These are phyloP conservation scores for Diaporthe batatas DNA, from an alignment of 2,329 filamentous ascomycete genomes.

Conservation along the genomic window DNA sequence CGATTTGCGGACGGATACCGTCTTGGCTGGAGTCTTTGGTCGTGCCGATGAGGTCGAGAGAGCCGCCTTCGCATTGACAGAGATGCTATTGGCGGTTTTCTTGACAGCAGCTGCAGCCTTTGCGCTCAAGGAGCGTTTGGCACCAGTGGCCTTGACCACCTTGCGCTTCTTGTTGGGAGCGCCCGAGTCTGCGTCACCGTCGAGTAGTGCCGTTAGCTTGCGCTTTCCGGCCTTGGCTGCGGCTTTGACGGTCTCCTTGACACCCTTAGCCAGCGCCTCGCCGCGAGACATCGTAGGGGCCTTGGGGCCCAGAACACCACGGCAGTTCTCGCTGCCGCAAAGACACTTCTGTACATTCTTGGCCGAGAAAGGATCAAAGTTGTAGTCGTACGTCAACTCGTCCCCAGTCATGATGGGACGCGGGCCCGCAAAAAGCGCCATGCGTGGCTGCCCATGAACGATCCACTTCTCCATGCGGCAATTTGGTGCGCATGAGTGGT, in stretches of 20 bases:
- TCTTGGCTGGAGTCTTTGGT: neutral
- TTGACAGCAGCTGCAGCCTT: conserved; percentile 56
- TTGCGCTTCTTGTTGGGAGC: conserved; percentile 61
- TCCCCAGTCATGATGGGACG: conserved; percentile 92
- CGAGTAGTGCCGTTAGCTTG: conserved; percentile 67
- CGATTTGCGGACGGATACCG: conserved; percentile 40
- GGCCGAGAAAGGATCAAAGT: conserved; percentile 77
- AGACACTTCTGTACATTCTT: conserved; percentile 78
- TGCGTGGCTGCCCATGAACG: conserved; percentile 90
- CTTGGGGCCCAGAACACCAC: conserved; percentile 73
- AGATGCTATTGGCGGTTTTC: conserved; percentile 56
- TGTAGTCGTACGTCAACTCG: conserved; percentile 94
- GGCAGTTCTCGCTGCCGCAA: conserved; percentile 73
- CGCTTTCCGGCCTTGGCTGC: conserved; percentile 63
- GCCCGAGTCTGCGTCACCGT: conserved; percentile 54
- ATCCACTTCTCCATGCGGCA: conserved; percentile 99
- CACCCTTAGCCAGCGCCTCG: conserved; percentile 31
- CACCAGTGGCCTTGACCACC: conserved; percentile 55
- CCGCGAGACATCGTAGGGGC: conserved; percentile 69
- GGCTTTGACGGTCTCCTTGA: conserved; percentile 44
- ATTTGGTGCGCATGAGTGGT: conserved; percentile 96
- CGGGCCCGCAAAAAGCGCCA: conserved; percentile 96
- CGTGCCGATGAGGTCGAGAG: conserved; percentile 35
- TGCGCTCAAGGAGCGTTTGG: conserved; percentile 51
- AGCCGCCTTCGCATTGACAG: conserved; percentile 53